A percentile compares a stretch with the other conserved stretches of the same genome.
Conservation (phyloP, 805 yeast genomes). For the Wickerhamomyces hampshirensis region DNA sequence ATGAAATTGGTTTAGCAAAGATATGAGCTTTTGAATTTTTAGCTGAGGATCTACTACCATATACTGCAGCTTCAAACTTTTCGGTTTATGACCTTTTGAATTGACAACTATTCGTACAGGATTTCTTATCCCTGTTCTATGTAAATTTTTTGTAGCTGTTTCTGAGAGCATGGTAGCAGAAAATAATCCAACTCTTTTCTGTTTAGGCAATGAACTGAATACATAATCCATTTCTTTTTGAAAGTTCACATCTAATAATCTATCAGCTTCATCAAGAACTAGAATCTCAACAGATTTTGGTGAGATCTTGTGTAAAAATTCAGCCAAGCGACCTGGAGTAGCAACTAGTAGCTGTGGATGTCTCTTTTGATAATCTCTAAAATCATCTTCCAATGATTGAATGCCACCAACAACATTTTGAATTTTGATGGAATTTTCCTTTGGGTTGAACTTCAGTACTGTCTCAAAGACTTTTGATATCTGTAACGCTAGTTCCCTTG, state of each 20-base stretch:
- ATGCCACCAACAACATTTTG: conserved; percentile 65
- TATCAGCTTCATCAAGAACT: conserved; percentile 90
- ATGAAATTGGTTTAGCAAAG: conserved; percentile 45
- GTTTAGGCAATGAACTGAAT: conserved; percentile 72
- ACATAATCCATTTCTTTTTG: conserved; percentile 63
- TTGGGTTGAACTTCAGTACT: conserved; percentile 55
- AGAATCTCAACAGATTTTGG: conserved; percentile 64
- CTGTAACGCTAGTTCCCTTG: conserved; percentile 66
- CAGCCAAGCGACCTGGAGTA: conserved; percentile 87
- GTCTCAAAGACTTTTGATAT: conserved; percentile 61
- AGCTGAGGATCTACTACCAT: conserved; percentile 50
- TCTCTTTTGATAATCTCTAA: conserved; percentile 46
- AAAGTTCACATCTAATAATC: conserved; percentile 75
- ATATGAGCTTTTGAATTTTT: conserved; percentile 57
- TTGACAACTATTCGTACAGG: conserved; percentile 86
- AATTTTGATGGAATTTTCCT: conserved; percentile 40
- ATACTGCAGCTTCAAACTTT: conserved; percentile 58
- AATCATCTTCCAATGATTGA: conserved; percentile 64
- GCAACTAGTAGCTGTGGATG: conserved; percentile 79
- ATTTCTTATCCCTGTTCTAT: conserved; percentile 86
- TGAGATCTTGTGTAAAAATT: conserved; percentile 60
- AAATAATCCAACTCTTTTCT: conserved; percentile 88
- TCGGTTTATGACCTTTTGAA: conserved; percentile 51
- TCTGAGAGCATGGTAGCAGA: conserved; percentile 76
- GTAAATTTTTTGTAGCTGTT: conserved; percentile 72